Evolutionary conservation across 495 filamentous ascomycete species (phyloP).

Genomic region (Talaromyces proteolyticus): DNA sequence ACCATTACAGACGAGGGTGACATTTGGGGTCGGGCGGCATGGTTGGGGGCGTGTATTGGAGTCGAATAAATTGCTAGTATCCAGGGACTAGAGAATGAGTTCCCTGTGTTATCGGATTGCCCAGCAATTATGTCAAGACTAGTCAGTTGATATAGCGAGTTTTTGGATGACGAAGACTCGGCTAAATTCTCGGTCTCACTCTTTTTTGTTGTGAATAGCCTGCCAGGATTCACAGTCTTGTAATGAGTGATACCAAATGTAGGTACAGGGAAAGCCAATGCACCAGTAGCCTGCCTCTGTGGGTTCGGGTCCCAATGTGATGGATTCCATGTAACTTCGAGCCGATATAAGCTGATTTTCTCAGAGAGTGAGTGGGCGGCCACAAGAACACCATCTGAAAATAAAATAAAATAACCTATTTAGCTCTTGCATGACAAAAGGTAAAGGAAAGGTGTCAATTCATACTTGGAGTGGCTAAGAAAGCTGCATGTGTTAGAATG

Average conservation of each 20-base stretch:
- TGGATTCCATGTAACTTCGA: slow-evolving; percentile 44
- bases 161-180: slow-evolving; percentile 24
- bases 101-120: slow-evolving; percentile 41
- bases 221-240: slow-evolving; percentile 35
- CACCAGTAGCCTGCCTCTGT: slow-evolving; percentile 18
- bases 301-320: slow-evolving; percentile 30
- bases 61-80: slow-evolving; percentile 69
- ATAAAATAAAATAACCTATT: slow-evolving; percentile 5
- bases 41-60: slow-evolving; percentile 32
- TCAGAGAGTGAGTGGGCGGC: slow-evolving; percentile 60
- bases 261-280: slow-evolving; percentile 35
- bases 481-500: slow-evolving; percentile 71
- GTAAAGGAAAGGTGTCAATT: neutral
- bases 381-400: slow-evolving; percentile 51
- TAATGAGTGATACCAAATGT: slow-evolving; percentile 32
- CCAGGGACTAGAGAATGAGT: slow-evolving; percentile 48
- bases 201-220: slow-evolving; percentile 19
- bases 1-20: slow-evolving; percentile 63
- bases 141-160: slow-evolving; percentile 51
- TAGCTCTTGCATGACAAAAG: neutral
- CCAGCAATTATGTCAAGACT: slow-evolving; percentile 62
- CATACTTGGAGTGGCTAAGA: slow-evolving; percentile 66
- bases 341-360: slow-evolving; percentile 59
- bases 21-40: slow-evolving; percentile 48
- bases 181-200: slow-evolving; percentile 18